Percentiles rank a stretch among this genome's conserved stretches.
Conservation (phyloP, 108 stramenopile species). For the Licmophora abbreviata region DNA sequence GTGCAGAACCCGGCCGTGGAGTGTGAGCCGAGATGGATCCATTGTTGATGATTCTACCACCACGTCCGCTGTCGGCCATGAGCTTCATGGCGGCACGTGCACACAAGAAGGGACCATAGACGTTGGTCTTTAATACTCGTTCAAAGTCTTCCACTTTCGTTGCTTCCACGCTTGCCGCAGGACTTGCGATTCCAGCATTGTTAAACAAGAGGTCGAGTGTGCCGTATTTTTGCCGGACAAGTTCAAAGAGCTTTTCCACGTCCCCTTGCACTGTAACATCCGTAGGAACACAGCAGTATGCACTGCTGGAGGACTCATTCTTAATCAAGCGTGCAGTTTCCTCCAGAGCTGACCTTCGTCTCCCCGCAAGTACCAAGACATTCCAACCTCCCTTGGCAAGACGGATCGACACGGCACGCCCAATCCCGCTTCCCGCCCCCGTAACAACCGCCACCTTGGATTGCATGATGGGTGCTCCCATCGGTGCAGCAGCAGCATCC, state of each 20-base stretch:
- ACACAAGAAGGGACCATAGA: slow-evolving; percentile 62
- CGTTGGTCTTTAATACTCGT: slow-evolving; percentile 54
- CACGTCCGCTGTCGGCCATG: slow-evolving; percentile 39
- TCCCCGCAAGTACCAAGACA: slow-evolving; percentile 48
- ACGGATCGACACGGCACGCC: slow-evolving; percentile 51
- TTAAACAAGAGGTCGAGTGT: slow-evolving; percentile 63
- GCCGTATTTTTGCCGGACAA: slow-evolving; percentile 13
- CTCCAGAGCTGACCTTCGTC: slow-evolving; percentile 31
- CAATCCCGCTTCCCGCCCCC: slow-evolving; percentile 64
- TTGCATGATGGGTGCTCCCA: background rate
- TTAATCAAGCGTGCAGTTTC: slow-evolving; percentile 19
- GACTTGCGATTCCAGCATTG: slow-evolving; percentile 65
- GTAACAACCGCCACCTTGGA: slow-evolving; percentile 55
- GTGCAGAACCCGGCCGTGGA: slow-evolving; percentile 62
- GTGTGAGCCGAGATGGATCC: slow-evolving; percentile 53
- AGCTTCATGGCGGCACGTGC: slow-evolving; percentile 53
- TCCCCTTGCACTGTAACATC: slow-evolving; percentile 53
- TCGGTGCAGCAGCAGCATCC: slow-evolving; percentile 1
- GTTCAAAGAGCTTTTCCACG: slow-evolving; percentile 36
- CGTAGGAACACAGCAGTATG: slow-evolving; percentile 11
- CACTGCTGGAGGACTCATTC: slow-evolving; percentile 11
- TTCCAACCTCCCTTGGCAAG: slow-evolving; percentile 39
- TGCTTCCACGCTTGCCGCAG: slow-evolving; percentile 37
- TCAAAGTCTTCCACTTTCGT: slow-evolving; percentile 33
- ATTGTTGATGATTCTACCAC: slow-evolving; percentile 76